A percentile compares a stretch with the other conserved stretches of the same genome.
phyloP scores from a whole-genome alignment of 2,329 filamentous ascomycete genomes.

The Phyllosticta ampelicida region DNA sequence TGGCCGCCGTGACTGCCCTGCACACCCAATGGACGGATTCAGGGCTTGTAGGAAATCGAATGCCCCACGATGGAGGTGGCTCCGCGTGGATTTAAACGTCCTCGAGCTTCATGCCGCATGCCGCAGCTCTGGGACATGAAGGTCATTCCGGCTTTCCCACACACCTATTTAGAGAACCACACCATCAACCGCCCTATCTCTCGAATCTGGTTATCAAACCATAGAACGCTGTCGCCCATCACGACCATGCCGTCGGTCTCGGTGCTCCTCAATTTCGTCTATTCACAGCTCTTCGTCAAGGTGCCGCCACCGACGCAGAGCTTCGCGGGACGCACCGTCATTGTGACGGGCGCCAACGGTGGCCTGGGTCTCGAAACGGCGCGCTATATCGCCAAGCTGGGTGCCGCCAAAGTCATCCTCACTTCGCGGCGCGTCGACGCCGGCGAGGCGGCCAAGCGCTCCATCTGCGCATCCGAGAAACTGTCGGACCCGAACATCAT shows the following conservation, averaged over 20 bases:
- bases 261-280: slow-evolving; percentile 21
- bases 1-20: neutral
- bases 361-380: slow-evolving; percentile 39
- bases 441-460: slow-evolving; percentile 33
- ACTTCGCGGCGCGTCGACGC: slow-evolving; percentile 34
- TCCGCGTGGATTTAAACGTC: neutral
- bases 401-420: slow-evolving; percentile 34
- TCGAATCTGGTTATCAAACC: neutral
- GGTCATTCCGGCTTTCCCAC: neutral
- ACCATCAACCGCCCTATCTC: neutral
- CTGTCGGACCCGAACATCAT: slow-evolving; percentile 21
- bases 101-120: neutral
- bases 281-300: slow-evolving; percentile 30
- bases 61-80: neutral
- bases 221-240: neutral
- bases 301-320: slow-evolving; percentile 20
- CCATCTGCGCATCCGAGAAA: slow-evolving; percentile 28
- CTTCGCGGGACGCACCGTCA: slow-evolving; percentile 28
- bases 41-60: neutral
- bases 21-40: neutral
- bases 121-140: neutral
- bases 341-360: slow-evolving; percentile 39
- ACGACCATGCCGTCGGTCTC: neutral
- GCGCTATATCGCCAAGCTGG: slow-evolving; percentile 31
- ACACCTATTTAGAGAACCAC: neutral